Evolutionary conservation across 1,284 basidiomycete genomes (phyloP).

Genomic region (Rhodotorula sp.): DNA sequence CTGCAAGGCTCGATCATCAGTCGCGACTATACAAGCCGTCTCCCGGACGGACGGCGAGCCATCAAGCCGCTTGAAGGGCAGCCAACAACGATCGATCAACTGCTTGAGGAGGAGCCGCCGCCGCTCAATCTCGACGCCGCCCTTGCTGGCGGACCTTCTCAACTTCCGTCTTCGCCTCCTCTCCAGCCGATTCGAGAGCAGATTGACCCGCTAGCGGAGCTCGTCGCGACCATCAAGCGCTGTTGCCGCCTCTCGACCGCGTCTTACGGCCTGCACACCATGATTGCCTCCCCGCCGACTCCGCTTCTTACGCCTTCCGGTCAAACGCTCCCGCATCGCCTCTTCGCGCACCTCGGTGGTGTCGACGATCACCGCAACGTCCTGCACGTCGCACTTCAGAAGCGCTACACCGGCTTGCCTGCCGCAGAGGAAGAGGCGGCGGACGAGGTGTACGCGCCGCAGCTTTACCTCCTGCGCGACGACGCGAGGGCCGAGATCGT

Average conservation of each 20-base stretch:
- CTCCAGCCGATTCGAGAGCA: slow-evolving; percentile 17
- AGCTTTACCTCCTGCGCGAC: slow-evolving; percentile 38
- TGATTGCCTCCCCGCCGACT: slow-evolving; percentile 28
- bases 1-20: slow-evolving; percentile 34
- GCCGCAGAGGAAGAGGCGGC: neutral
- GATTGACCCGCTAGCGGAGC: neutral
- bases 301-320: slow-evolving; percentile 37
- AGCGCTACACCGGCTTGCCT: slow-evolving; percentile 11
- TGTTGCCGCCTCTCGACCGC: slow-evolving; percentile 35
- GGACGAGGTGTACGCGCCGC: slow-evolving; percentile 25
- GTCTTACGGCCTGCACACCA: slow-evolving; percentile 37
- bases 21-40: neutral
- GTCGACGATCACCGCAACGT: slow-evolving; percentile 27
- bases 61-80: neutral
- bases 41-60: too few relatives aligned
- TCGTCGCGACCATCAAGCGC: slow-evolving; percentile 27
- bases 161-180: slow-evolving; percentile 5
- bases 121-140: slow-evolving; percentile 14
- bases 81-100: neutral
- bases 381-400: slow-evolving; percentile 39
- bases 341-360: slow-evolving; percentile 39
- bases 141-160: neutral
- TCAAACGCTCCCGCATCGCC: slow-evolving; percentile 28
- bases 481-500: slow-evolving; percentile 30
- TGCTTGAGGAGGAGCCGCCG: slow-evolving; percentile 21